Conservation (phyloP, 169 alveolate species). For the Plasmodium yoelii region DNA sequence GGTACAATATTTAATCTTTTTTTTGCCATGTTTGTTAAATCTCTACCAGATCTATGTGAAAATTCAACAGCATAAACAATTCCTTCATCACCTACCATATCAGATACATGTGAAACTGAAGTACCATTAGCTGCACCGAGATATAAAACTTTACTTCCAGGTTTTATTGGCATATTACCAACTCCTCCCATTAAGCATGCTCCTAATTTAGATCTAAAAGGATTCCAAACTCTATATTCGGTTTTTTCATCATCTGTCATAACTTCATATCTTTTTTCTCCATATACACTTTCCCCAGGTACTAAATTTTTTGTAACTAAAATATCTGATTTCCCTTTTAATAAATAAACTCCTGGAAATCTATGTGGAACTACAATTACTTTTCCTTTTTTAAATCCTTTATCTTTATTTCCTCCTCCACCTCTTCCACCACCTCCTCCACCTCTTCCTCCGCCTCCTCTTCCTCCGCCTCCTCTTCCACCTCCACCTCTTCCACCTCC, state of each 20-base stretch:
- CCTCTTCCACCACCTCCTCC: constrained; percentile 82
- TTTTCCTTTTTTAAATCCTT: constrained; percentile 87
- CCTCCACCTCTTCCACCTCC: constrained; percentile 86
- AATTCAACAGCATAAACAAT: constrained; percentile 99
- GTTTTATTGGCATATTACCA: constrained; percentile 96
- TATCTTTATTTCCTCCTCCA: constrained; percentile 72
- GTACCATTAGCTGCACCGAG: constrained; percentile 99
- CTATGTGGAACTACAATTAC: constrained; percentile 96
- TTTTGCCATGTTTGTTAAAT: constrained; percentile 98
- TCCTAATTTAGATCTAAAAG: constrained; percentile 99
- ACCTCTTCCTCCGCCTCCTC: constrained; percentile 85
- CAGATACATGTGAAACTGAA: constrained; percentile 99
- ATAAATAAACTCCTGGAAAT: constrained; percentile 96
- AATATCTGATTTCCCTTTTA: constrained; percentile 97
- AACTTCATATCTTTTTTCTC: constrained; percentile 97
- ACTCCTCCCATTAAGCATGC: constrained; percentile 99
- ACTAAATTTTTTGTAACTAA: constrained; percentile 96
- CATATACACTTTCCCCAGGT: constrained; percentile 99
- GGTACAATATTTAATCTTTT: constrained; percentile 98
- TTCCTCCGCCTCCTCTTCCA: constrained; percentile 86
- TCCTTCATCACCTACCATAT: constrained; percentile 98
- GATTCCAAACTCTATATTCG: constrained; percentile 99
- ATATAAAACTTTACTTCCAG: constrained; percentile 97
- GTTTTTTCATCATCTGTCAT: constrained; percentile 92
- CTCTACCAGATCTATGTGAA: constrained; percentile 98